Conservation (phyloP, 495 filamentous ascomycete genomes). For the Daldinia concentrica region DNA sequence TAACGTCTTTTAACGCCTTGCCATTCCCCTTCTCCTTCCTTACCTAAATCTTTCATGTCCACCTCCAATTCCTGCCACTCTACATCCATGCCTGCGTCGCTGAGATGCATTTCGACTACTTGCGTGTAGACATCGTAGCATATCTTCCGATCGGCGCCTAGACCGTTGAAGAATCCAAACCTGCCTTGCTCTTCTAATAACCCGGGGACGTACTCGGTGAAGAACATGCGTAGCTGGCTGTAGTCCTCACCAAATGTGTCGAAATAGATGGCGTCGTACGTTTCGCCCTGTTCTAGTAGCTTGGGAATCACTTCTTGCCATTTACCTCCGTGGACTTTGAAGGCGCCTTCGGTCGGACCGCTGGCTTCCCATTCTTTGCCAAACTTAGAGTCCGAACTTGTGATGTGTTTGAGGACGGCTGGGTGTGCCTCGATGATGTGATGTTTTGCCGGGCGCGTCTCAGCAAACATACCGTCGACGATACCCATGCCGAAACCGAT, state of each 20-base stretch:
- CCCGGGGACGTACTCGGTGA: slow-evolving; percentile 83
- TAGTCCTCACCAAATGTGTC: slow-evolving; percentile 98
- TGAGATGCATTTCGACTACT: slow-evolving; percentile 90
- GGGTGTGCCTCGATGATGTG: slow-evolving; percentile 96
- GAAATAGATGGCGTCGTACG: slow-evolving; percentile 95
- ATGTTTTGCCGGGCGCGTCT: slow-evolving; percentile 69
- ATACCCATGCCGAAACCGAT: slow-evolving; percentile 98
- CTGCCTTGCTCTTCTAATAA: slow-evolving; percentile 75
- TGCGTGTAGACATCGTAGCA: slow-evolving; percentile 97
- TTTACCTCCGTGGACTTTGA: slow-evolving; percentile 63
- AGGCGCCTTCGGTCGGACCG: slow-evolving; percentile 53
- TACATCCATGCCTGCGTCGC: slow-evolving; percentile 89
- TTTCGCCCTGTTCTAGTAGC: slow-evolving; percentile 72
- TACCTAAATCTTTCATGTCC: slow-evolving; percentile 61
- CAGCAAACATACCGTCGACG: slow-evolving; percentile 83
- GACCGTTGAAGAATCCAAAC: slow-evolving; percentile 95
- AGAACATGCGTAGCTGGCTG: slow-evolving; percentile 82
- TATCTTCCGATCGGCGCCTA: slow-evolving; percentile 90
- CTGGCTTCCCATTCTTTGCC: slow-evolving; percentile 56
- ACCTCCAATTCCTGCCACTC: slow-evolving; percentile 84
- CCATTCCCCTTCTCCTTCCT: slow-evolving; percentile 73
- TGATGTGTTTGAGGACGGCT: slow-evolving; percentile 76
- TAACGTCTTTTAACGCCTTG: slow-evolving; percentile 86
- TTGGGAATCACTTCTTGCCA: slow-evolving; percentile 86
- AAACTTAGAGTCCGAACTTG: slow-evolving; percentile 53